Evolutionary conservation across 805 yeast genomes (phyloP).

Genomic region (Suhomyces kilbournensis): DNA sequence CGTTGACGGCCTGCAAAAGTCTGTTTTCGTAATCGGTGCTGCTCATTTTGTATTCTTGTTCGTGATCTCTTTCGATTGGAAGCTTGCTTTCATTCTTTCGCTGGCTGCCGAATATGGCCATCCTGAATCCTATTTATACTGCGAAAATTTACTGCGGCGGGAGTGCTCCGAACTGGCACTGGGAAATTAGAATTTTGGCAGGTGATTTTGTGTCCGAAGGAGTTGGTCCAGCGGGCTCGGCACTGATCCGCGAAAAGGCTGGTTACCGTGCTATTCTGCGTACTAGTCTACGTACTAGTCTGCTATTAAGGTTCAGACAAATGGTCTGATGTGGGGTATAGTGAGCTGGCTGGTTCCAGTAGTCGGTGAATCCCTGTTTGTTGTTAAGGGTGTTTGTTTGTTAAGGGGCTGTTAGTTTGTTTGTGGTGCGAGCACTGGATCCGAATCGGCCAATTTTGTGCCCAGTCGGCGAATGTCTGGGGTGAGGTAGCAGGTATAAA

Average conservation of each 20-base stretch:
- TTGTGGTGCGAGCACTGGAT: conserved; percentile 2
- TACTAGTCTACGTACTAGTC: neutral
- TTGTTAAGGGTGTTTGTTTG: neutral
- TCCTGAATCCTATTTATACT: conserved; percentile 3
- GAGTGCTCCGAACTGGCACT: conserved; percentile 1
- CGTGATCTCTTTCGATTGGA: conserved; percentile 2
- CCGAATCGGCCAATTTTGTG: neutral
- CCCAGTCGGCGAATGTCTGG: neutral
- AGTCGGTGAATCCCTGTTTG: neutral
- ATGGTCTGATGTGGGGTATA: neutral
- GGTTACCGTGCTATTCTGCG: neutral
- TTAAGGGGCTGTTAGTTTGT: conserved; percentile 1
- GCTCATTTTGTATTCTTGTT: conserved; percentile 3
- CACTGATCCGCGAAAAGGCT: neutral
- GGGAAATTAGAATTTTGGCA: neutral
- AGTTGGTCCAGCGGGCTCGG: neutral
- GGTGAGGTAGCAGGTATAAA: neutral
- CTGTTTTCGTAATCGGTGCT: conserved; percentile 50
- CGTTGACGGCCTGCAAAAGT: conserved; percentile 88
- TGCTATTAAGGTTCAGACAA: neutral
- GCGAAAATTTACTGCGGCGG: neutral
- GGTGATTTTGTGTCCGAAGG: neutral
- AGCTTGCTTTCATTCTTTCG: conserved; percentile 1
- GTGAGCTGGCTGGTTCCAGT: neutral
- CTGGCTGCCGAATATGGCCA: conserved; percentile 5